phyloP scores from a whole-genome alignment of 164 flowering plant species.

The Stephania cephalantha region DNA sequence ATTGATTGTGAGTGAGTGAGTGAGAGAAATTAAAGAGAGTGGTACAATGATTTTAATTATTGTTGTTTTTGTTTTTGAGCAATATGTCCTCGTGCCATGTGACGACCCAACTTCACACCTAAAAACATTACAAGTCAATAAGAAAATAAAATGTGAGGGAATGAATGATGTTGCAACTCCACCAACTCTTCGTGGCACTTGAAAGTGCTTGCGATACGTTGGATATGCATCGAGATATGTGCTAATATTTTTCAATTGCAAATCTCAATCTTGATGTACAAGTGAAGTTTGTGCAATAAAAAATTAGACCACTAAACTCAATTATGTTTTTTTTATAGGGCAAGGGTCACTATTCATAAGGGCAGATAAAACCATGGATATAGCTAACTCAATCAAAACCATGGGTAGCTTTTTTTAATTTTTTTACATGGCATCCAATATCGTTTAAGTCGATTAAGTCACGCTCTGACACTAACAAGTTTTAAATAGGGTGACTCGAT shows the following conservation, averaged over 20 bases:
- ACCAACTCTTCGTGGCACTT: too few species aligned
- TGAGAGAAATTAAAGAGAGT: neutral
- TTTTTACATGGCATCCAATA: too few species aligned
- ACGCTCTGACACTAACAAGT: too few species aligned
- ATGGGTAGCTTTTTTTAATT: neutral
- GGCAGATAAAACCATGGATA: neutral
- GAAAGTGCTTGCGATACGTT: too few species aligned
- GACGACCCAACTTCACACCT: slow-evolving; percentile 4
- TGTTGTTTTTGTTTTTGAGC: neutral
- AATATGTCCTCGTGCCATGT: neutral
- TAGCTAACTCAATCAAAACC: neutral
- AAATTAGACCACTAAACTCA: neutral
- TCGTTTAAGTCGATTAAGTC: too few species aligned
- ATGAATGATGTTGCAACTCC: too few species aligned
- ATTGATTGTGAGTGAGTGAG: neutral
- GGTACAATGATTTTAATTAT: neutral
- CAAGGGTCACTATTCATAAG: neutral
- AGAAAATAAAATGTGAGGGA: neutral
- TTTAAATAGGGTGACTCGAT: too few species aligned
- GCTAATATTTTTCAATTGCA: too few species aligned
- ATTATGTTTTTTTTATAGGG: neutral
- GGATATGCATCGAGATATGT: too few species aligned
- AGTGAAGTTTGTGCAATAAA: too few species aligned
- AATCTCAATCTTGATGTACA: too few species aligned
- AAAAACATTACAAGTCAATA: neutral